Base-by-base conservation (phyloP, 1,284 basidiomycete species). In the Phylloboletellus chloephorus region DNA sequence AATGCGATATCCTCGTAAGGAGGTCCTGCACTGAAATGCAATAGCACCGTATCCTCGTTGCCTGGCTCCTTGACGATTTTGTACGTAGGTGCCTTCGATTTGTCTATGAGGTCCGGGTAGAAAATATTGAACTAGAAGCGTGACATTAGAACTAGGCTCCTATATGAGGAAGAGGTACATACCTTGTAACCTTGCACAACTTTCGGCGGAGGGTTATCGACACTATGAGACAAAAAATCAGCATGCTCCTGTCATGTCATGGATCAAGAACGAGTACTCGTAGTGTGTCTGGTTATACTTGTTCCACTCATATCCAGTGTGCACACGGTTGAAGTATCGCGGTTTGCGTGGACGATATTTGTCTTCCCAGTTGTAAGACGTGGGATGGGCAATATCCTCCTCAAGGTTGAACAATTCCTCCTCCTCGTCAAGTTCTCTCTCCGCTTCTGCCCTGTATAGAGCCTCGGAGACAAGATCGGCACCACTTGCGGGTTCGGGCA, bases 251-350 rank as follows among this genome's bases (percentile, higher is more conserved):
- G n/a, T 31, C 10, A 37, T 36, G 23, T 13, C 15, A 43, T 24
- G 13, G 5, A 30, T 31, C n/a, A n/a, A 34, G 30, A 47, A 31
- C 3, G 79, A 82, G 50, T 70, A 93, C 90, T 98, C 94, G 62
- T 98, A 98, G 66, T 97, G 93, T 4, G 93, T 96, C 63, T 97
- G 93, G 61, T 97, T 97, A 67, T 97, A 97, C 71, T 96, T 95
- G 72, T 96, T 98, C 96, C 96, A 99, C 64, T 98, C 96, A 62
- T 95, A 99, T n/a, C 96, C 96, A n/a, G 96, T 98, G 59, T 98
- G 93, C 23, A 98, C 95, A 46, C 95, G 86, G 64, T 99, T 99
- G 71, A 98, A 98, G 73, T 97, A 98, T 50, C 95, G 76, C 26
- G 96, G 96, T 63, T 98, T 99, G 33, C 96, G 76, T n/a, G 96